phyloP scores from a whole-genome alignment of 1,139 yeast species.

The Yamadazyma spencermartinsiae region DNA sequence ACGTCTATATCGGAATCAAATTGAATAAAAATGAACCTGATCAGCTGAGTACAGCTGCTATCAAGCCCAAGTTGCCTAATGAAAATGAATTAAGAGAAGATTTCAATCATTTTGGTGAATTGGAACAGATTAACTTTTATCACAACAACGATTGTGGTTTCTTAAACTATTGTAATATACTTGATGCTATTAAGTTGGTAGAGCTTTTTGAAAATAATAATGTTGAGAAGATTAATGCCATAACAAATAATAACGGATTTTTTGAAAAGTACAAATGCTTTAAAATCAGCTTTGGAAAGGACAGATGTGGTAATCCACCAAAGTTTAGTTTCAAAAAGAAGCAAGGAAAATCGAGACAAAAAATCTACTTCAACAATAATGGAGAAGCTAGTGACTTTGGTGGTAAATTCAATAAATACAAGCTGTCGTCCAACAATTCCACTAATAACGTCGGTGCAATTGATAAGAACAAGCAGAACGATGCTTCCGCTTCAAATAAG shows the following conservation, averaged over 20 bases:
- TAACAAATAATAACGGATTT: constrained; percentile 30
- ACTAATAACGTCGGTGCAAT: background rate
- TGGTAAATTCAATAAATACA: constrained; percentile 10
- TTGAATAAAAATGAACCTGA: constrained; percentile 22
- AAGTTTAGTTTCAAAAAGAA: constrained; percentile 44
- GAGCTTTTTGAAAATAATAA: constrained; percentile 31
- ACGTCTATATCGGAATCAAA: constrained; percentile 46
- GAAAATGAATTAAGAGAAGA: constrained; percentile 45
- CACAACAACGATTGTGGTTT: constrained; percentile 50
- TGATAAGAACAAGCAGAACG: constrained; percentile 5
- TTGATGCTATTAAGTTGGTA: constrained; percentile 39
- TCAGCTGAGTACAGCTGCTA: constrained; percentile 5
- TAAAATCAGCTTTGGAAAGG: constrained; percentile 49
- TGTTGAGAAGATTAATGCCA: constrained; percentile 19
- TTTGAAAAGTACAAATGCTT: constrained; percentile 39
- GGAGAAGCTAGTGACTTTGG: constrained; percentile 2
- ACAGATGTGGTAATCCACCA: constrained; percentile 50
- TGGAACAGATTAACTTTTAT: constrained; percentile 49
- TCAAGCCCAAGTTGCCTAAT: constrained; percentile 28
- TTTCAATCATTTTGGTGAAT: constrained; percentile 40
- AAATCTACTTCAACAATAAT: constrained; percentile 16
- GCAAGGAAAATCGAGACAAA: constrained; percentile 19
- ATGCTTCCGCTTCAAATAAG: constrained; percentile 3
- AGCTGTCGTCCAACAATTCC: constrained; percentile 6
- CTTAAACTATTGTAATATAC: constrained; percentile 42